phyloP scores from a whole-genome alignment of 805 yeast genomes.

The Ogataea methylovora region DNA sequence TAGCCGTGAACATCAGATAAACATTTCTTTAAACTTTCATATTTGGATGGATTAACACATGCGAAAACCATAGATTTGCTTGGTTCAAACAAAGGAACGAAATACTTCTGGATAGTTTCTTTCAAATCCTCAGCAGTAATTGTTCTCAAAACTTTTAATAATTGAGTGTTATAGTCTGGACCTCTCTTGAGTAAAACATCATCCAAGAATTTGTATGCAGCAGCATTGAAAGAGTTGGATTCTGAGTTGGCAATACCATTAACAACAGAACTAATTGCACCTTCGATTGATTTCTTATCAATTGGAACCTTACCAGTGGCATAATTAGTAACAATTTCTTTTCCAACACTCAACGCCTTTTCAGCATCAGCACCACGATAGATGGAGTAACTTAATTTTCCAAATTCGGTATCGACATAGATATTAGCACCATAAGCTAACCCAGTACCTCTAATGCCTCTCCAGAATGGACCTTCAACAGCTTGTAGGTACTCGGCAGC shows the following conservation, averaged over 20 bases:
- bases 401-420: conserved; percentile 52
- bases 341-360: conserved; percentile 52
- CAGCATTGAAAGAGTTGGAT: conserved; percentile 58
- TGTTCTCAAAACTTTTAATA: conserved; percentile 44
- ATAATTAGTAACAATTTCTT: conserved; percentile 52
- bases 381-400: conserved; percentile 56
- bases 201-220: conserved; percentile 58
- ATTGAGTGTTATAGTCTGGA: conserved; percentile 46
- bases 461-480: conserved; percentile 96
- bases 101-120: conserved; percentile 46
- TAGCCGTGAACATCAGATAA: conserved; percentile 49
- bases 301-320: conserved; percentile 47
- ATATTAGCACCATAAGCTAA: conserved; percentile 83
- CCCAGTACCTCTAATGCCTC: conserved; percentile 92
- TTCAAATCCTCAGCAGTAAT: conserved; percentile 49
- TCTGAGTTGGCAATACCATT: conserved; percentile 63
- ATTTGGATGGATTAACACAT: conserved; percentile 65
- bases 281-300: conserved; percentile 55
- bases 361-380: conserved; percentile 81
- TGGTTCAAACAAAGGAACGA: conserved; percentile 56
- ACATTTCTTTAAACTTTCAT: conserved; percentile 35
- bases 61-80: conserved; percentile 53
- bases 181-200: conserved; percentile 65
- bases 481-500: conserved; percentile 73
- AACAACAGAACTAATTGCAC: conserved; percentile 71